These are phyloP conservation scores for Heliocybe sulcata DNA, from an alignment of 1,284 basidiomycete genomes.

Conservation along the genomic window DNA sequence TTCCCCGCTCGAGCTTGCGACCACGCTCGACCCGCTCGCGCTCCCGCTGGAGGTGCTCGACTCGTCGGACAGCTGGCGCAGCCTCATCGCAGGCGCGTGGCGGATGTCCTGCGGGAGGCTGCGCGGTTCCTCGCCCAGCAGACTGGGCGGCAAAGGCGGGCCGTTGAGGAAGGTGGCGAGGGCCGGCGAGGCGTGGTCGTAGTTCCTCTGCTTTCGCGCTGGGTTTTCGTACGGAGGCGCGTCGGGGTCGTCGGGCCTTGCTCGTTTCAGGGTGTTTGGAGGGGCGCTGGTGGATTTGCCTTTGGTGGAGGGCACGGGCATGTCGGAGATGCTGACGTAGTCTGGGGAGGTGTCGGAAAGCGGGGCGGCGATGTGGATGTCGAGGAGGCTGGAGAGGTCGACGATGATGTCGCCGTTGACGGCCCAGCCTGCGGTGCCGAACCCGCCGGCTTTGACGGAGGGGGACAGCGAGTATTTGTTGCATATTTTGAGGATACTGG, in stretches of 20 bases:
- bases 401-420: conserved; percentile 80
- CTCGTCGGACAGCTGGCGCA: background rate
- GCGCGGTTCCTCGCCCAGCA: conserved; percentile 18
- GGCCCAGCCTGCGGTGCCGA: conserved; percentile 84
- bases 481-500: conserved; percentile 67
- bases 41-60: background rate
- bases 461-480: conserved; percentile 57
- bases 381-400: conserved; percentile 64
- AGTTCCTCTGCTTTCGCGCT: conserved; percentile 16
- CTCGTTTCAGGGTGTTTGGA: conserved; percentile 31
- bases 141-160: conserved; percentile 23
- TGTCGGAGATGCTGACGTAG: conserved; percentile 51
- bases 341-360: conserved; percentile 29
- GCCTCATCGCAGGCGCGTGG: background rate
- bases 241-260: conserved; percentile 43
- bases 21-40: background rate
- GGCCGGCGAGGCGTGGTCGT: conserved; percentile 42
- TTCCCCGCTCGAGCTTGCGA: background rate
- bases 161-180: conserved; percentile 52
- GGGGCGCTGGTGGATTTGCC: conserved; percentile 33
- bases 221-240: conserved; percentile 1
- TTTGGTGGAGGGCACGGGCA: conserved; percentile 41
- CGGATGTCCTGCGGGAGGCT: conserved; percentile 22
- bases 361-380: conserved; percentile 62
- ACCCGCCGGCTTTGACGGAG: conserved; percentile 85